Conservation (phyloP, 768 basidiomycete species). For the Russula compacta region DNA sequence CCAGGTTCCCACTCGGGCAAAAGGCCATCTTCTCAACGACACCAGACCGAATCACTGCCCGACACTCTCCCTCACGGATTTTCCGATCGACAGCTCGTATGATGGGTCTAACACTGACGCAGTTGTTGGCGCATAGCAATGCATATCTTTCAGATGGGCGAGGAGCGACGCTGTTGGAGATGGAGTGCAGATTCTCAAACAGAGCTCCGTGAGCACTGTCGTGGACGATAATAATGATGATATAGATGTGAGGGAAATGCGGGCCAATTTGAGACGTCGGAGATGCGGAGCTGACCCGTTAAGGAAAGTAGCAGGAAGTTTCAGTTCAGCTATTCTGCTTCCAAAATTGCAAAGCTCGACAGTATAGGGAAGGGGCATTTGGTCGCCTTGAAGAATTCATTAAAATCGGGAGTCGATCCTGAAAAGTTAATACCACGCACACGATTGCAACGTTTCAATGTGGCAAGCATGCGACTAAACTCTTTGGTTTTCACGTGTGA, state of each 20-base stretch:
- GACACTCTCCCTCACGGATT: too few species aligned
- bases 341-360: background rate
- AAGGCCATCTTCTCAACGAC: too few species aligned
- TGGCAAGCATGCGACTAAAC: background rate
- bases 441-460: background rate
- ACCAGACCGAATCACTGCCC: too few species aligned
- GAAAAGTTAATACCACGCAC: background rate
- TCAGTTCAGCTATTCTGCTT: fast-evolving
- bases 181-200: background rate
- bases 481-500: too few species aligned
- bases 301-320: background rate
- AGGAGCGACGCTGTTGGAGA: background rate
- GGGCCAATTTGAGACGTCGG: background rate
- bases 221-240: background rate
- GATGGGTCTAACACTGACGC: too few species aligned
- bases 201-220: background rate
- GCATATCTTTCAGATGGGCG: background rate
- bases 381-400: background rate
- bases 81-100: too few species aligned
- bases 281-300: background rate
- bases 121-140: too few species aligned
- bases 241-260: background rate
- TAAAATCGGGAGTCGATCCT: fast-evolving
- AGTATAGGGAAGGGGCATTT: background rate
- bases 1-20: too few species aligned